A percentile compares a stretch with the other conserved stretches of the same genome.
Conservation (phyloP, 2,329 filamentous ascomycete species). For the Dactylellina sp. region DNA sequence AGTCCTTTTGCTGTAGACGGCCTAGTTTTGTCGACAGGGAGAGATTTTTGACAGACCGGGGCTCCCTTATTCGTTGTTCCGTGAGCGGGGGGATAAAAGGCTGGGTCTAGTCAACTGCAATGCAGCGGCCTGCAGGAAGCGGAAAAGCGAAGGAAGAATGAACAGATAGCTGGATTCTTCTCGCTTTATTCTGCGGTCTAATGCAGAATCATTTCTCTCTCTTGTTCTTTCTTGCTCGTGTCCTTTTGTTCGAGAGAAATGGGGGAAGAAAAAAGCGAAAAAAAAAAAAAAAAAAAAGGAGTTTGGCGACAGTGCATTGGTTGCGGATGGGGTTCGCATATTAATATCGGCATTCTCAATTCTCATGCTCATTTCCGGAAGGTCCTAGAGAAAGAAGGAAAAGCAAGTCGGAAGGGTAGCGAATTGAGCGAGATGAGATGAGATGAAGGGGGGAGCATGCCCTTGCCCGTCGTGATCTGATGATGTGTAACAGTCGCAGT, state of each 20-base stretch:
- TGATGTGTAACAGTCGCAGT: constrained; percentile 18
- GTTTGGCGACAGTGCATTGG: constrained; percentile 4
- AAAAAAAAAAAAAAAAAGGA: constrained; percentile 10
- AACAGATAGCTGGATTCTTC: no score
- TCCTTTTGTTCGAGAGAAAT: no score
- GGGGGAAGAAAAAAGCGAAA: background rate
- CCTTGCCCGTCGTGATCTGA: constrained; percentile 1
- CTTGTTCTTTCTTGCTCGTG: background rate
- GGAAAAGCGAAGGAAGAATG: constrained; percentile 7
- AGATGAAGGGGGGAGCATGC: constrained; percentile 24
- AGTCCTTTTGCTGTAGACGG: constrained; percentile 14
- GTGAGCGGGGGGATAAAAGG: constrained; percentile 22
- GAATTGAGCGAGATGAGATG: constrained; percentile 34
- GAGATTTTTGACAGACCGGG: constrained; percentile 47
- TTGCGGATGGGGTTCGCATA: constrained; percentile 17
- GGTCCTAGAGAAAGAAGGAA: constrained; percentile 32
- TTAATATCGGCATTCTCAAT: constrained; percentile 29
- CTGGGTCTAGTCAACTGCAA: constrained; percentile 1
- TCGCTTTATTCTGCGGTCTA: no score
- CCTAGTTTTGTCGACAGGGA: constrained; percentile 17
- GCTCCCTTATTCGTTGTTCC: constrained; percentile 32
- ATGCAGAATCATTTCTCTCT: background rate
- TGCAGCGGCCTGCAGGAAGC: constrained; percentile 27
- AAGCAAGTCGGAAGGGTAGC: constrained; percentile 2
- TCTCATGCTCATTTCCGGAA: constrained; percentile 41